Conservation (phyloP, 768 basidiomycete genomes). For the Russula emetica region DNA sequence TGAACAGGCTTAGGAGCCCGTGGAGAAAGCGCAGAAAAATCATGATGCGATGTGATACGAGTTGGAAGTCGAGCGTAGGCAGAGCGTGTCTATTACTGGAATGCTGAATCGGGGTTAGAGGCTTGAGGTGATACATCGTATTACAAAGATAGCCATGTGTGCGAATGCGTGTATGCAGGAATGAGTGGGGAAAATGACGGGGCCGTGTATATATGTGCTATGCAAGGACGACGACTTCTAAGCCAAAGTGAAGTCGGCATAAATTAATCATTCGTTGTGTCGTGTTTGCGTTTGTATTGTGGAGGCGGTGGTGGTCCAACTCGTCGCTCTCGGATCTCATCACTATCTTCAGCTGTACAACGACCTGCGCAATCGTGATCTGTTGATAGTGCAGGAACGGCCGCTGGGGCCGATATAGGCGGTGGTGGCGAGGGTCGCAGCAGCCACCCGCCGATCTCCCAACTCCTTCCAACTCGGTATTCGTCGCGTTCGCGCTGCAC, state of each 20-base stretch:
- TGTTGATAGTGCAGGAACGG: too few relatives aligned
- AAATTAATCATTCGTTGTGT: too few relatives aligned
- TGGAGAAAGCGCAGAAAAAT: neutral
- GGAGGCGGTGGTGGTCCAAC: neutral
- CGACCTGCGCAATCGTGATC: neutral
- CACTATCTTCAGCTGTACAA: neutral
- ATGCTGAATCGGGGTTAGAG: neutral
- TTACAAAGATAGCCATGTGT: neutral
- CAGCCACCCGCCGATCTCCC: slow-evolving; percentile 66
- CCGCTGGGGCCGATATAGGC: neutral
- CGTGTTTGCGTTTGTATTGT: neutral
- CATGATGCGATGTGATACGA: neutral
- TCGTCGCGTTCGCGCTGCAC: slow-evolving; percentile 49
- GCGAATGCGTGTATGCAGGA: too few relatives aligned
- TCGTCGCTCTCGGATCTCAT: neutral
- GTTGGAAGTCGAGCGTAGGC: neutral
- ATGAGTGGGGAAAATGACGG: neutral
- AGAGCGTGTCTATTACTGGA: neutral
- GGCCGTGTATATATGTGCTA: too few relatives aligned
- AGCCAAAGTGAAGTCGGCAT: too few relatives aligned
- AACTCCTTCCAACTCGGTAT: slow-evolving; percentile 49
- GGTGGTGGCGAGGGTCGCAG: slow-evolving; percentile 1
- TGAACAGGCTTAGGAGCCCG: neutral
- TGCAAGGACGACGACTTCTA: too few relatives aligned
- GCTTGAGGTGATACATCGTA: neutral